Evolutionary conservation across 352 stramenopile genomes (phyloP), one percentile per base, ranked within the genome.

Genomic region (Globisporangium nunn): DNA sequence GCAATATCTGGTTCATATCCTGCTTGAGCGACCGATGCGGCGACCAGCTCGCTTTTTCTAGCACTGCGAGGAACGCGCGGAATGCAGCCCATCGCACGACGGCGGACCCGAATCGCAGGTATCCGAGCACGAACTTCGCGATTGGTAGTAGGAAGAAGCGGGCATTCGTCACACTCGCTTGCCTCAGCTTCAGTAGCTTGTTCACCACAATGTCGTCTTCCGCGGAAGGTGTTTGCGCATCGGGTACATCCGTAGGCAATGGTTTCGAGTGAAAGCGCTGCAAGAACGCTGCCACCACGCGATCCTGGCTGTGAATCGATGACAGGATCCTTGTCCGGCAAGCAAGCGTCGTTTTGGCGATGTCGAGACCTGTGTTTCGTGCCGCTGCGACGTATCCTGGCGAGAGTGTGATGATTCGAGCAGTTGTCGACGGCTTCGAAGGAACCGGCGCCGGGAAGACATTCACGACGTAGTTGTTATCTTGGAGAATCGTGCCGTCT

Each of bases 11-110:
- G 23, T 75, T 74, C 18, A 63, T 57, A 17, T 87, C 76, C 31
- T 78, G 61, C 28, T 72, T 72, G 1, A 73, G 50, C 3, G 67
- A 75, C 0, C 72, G 62, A 49, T 72, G 65, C 17, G 67, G 55
- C n/a, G 67, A 74, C 67, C 71, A 82, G 10, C 59, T 81, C 3
- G 65, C 66, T 45, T 87, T 88, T 31, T 88, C 78, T n/a, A 90
- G 70, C 6, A 84, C 60, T 10, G 52, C 57, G 28, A 90, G 65
- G 5, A 90, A 59, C 0, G 75, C 71, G 0, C 64, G 66, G 56
- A 90, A 90, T 6, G 80, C 77, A 18, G 74, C 74, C 60, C 71
- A 79, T 0, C 77, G 62, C 6, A 87, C 73, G 30, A 70, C 58
- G 1, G 67, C 57, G 4, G 64, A 58, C 0, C 75, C 75, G 49